These are phyloP conservation scores for Cenchrus americanus DNA, from an alignment of 176 grass and related monocot genomes.

Conservation along the genomic window DNA sequence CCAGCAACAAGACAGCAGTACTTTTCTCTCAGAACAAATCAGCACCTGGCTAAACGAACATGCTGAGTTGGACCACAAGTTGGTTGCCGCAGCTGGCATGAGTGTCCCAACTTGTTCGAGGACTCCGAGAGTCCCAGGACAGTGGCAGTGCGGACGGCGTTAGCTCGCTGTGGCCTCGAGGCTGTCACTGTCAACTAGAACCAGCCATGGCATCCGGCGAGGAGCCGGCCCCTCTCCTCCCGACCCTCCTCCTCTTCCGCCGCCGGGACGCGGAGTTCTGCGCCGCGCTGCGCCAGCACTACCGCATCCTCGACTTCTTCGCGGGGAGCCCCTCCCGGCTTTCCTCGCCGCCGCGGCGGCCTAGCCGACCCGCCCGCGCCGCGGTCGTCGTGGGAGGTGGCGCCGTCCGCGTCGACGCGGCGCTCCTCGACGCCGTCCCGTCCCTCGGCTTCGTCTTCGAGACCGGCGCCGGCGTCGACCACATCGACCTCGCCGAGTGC, in stretches of 20 bases:
- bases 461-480: slow-evolving; percentile 47
- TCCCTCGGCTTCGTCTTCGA: slow-evolving; percentile 48
- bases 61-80: too few relatives aligned
- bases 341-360: slow-evolving; percentile 23
- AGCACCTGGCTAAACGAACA: too few relatives aligned
- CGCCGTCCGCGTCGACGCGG: neutral
- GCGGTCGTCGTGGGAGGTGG: slow-evolving; percentile 4
- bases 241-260: neutral
- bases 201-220: neutral
- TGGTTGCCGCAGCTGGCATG: too few relatives aligned
- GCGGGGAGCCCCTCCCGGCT: neutral
- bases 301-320: slow-evolving; percentile 28
- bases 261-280: neutral
- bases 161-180: too few relatives aligned
- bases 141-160: too few relatives aligned
- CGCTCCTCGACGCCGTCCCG: slow-evolving; percentile 22
- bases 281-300: slow-evolving; percentile 8
- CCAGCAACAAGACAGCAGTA: too few relatives aligned
- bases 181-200: too few relatives aligned
- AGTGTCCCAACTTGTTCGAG: too few relatives aligned
- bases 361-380: neutral
- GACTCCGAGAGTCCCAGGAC: too few relatives aligned
- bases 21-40: too few relatives aligned
- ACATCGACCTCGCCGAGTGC: slow-evolving; percentile 62
- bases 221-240: neutral